Conservation (phyloP, 495 filamentous ascomycete genomes). For the Hypoxylon rickii region DNA sequence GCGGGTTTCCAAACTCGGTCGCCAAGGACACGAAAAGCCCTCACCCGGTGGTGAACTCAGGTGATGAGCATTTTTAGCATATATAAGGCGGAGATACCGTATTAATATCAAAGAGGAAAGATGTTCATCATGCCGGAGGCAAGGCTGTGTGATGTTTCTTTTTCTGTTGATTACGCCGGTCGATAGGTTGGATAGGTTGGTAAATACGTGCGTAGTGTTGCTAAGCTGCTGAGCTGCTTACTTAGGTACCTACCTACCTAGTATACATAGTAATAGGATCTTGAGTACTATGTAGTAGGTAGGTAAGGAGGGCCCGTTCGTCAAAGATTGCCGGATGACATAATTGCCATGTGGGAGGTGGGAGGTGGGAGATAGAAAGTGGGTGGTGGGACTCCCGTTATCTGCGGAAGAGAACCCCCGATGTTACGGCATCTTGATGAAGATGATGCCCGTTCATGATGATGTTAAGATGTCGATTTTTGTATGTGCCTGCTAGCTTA, state of each 20-base stretch:
- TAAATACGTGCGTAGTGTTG: no score
- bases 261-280: no score
- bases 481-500: no score
- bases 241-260: background rate
- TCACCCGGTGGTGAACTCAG: no score
- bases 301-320: background rate
- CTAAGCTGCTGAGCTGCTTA: no score
- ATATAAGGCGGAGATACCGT: slow-evolving; percentile 5
- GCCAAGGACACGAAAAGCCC: slow-evolving; percentile 28
- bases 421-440: slow-evolving; percentile 24
- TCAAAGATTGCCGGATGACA: slow-evolving; percentile 24
- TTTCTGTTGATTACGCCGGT: background rate
- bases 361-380: no score
- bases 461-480: no score
- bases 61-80: slow-evolving; percentile 10
- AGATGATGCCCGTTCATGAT: slow-evolving; percentile 20
- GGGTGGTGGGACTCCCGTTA: slow-evolving; percentile 32
- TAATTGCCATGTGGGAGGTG: slow-evolving; percentile 32
- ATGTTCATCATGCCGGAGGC: background rate
- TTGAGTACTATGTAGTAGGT: no score
- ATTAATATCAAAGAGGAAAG: slow-evolving; percentile 3
- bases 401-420: background rate
- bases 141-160: slow-evolving; percentile 6
- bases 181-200: no score
- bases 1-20: slow-evolving; percentile 27